Evolutionary conservation across 1,284 basidiomycete genomes (phyloP), one percentile per base, ranked within the genome.

Genomic region (Cutaneotrichosporon sp.): DNA sequence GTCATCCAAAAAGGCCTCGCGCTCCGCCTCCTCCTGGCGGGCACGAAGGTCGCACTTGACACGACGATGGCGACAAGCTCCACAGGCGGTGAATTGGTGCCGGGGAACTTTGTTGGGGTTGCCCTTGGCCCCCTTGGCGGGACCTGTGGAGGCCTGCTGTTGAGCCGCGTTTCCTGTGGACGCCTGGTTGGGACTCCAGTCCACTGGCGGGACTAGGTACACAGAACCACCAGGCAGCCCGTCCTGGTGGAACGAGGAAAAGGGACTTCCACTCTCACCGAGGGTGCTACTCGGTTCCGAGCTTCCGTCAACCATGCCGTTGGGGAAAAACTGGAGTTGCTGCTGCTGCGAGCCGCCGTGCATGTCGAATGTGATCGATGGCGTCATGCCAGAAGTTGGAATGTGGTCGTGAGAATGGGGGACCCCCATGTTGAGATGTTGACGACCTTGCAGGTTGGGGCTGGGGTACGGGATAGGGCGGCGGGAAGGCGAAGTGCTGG

Each of bases 41-140:
- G 77, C 75, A 31, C 78, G 78, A 53, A 80, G 64, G 65, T 77
- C 77, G 59, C 77, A 81, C 61, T 78, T 80, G 47, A 81, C 79
- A 36, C 91, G 86, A 73, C 91, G 82, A 86, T 91, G 91, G 60
- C 91, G 87, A 80, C 92, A 95, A 42, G 91, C 91, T 58, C 91
- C 91, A 75, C 92, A 94, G 4, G 91, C 92, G 40, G 89, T 88
- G 80, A 90, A 91, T 72, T 91, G 90, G 72, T 90, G 89, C 57
- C 90, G 82, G 4, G 86, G 85, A 13, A 89, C 88, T 76, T 90
- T 90, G 61, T 63, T 31, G 14, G 26, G 32, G 47, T 60, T 50
- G 22, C 14, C 58, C 50, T 36, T 60, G 58, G 34, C 22, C 3
- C 22, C 49, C 31, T 52, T 53, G 50, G 22, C 22, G 3, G 55